Percentiles rank a stretch among this genome's conserved stretches.
Conservation (phyloP, 1,284 basidiomycete species). For the Cronartium quercuum region DNA sequence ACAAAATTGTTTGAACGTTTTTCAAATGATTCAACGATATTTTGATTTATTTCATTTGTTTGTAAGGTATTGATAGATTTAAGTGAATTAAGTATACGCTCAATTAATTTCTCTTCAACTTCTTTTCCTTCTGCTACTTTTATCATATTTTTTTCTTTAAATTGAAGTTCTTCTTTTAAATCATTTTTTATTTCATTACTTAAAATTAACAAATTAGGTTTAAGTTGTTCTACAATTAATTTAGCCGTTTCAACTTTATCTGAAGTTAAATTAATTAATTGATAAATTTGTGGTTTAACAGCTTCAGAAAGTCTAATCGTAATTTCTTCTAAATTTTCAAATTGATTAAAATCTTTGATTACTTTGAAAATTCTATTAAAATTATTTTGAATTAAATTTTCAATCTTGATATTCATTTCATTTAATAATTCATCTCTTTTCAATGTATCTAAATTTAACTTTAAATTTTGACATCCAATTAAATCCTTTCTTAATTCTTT, state of each 20-base stretch:
- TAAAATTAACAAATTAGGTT: slow-evolving; percentile 59
- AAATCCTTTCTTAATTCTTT: slow-evolving; percentile 24
- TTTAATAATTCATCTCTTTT: slow-evolving; percentile 32
- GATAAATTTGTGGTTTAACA: slow-evolving; percentile 74
- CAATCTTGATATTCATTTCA: slow-evolving; percentile 25
- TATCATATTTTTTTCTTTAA: not conserved
- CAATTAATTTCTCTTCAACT: not conserved
- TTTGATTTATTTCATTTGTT: too few relatives aligned
- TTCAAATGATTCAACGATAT: too few relatives aligned
- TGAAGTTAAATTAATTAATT: slow-evolving; percentile 73
- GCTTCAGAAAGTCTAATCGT: slow-evolving; percentile 61
- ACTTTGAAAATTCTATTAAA: not conserved
- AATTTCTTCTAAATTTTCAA: slow-evolving; percentile 12
- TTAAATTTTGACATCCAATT: slow-evolving; percentile 22
- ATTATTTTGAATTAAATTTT: slow-evolving; percentile 3
- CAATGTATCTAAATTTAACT: slow-evolving; percentile 31
- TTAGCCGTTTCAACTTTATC: slow-evolving; percentile 75
- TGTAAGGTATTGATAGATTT: too few relatives aligned
- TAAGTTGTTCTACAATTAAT: slow-evolving; percentile 66
- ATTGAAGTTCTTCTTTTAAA: too few relatives aligned
- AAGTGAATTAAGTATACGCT: too few relatives aligned
- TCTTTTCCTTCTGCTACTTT: not conserved
- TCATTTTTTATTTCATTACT: slow-evolving; percentile 40
- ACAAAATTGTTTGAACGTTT: too few relatives aligned
- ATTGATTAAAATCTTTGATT: slow-evolving; percentile 4